Base-by-base conservation (phyloP, 139 green algal species). In the Chlamydomonas sphaeroides region DNA sequence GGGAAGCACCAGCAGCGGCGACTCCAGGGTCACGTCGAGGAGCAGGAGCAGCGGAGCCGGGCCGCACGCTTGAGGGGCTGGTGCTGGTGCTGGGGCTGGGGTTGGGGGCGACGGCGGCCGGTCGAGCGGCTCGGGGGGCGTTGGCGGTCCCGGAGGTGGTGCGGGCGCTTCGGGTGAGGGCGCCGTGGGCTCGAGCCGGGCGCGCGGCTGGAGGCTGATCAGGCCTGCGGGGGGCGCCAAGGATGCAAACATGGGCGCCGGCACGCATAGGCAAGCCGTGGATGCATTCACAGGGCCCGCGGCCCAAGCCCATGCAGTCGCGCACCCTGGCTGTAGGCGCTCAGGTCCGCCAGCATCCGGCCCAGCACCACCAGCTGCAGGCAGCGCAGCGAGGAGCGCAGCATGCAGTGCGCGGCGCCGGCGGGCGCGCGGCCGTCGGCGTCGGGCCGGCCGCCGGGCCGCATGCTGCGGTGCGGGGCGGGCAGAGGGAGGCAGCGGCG, bases 301-400 rank as follows among this genome's bases (percentile, higher is more conserved):
- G n/a, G n/a, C n/a, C n/a, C n/a, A n/a, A n/a, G n/a, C n/a, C n/a
- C 45, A 51, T 14, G 65, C 45, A 51, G 14, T 20, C 14, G 45
- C 85, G 26, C 42, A 91, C 87, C 89, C 59, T 72, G 65, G 30
- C 91, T 84, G 85, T 92, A 93, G 7, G 77, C 67, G 32, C 85
- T 30, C 72, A 93, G 85, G 80, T 95, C 88, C 21, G 87, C 63
- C 32, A 98, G 63, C 80, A 98, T 97, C 68, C 95, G 90, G 69
- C 98, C 89, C 61, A 98, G 91, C 83, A 94, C 97, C 33, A 98
- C 89, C 20, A 98, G 57, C 39, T 93, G 88, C 28, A 98, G 92
- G 45, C 91, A 86, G 26, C 65, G 86, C 65, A 98, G 85, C 48
- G 86, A 70, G 4, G 92, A 91, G 4, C 76, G 49, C n/a, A 98